phyloP scores from a whole-genome alignment of 1,284 basidiomycete genomes.

The Megacollybia platyphylla region DNA sequence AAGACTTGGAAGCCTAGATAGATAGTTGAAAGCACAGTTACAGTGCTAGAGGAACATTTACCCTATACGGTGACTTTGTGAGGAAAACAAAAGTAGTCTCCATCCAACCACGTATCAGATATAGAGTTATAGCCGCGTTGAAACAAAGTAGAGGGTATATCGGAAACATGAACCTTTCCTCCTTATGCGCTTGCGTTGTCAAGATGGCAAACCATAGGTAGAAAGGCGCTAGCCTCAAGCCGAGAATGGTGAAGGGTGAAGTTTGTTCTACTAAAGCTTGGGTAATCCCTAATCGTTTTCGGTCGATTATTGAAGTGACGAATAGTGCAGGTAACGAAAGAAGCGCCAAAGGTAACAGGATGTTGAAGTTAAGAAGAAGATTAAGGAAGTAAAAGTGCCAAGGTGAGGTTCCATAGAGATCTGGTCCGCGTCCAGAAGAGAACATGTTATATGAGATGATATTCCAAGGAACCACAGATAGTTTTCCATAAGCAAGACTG shows the following conservation, averaged over 20 bases:
- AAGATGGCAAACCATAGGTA: slow-evolving; percentile 86
- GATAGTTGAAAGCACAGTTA: slow-evolving; percentile 3
- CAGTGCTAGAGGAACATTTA: slow-evolving; percentile 17
- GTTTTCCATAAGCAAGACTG: slow-evolving; percentile 76
- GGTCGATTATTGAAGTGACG: slow-evolving; percentile 69
- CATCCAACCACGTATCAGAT: slow-evolving; percentile 76
- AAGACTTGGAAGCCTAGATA: slow-evolving; percentile 60
- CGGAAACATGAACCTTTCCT: slow-evolving; percentile 97
- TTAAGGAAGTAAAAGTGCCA: slow-evolving; percentile 78
- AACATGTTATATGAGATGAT: slow-evolving; percentile 93
- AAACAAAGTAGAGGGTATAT: slow-evolving; percentile 87
- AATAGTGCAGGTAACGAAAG: slow-evolving; percentile 67
- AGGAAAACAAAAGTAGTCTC: slow-evolving; percentile 63
- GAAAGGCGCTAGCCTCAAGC: slow-evolving; percentile 68
- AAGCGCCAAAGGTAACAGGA: slow-evolving; percentile 72
- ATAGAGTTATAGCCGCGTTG: slow-evolving; percentile 83
- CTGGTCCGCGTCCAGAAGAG: slow-evolving; percentile 68
- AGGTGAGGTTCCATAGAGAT: slow-evolving; percentile 90
- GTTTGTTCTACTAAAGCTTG: slow-evolving; percentile 45
- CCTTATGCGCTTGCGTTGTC: slow-evolving; percentile 83
- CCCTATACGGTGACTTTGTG: slow-evolving; percentile 77
- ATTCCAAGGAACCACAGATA: slow-evolving; percentile 82
- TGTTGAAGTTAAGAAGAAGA: slow-evolving; percentile 88
- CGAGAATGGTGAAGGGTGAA: slow-evolving; percentile 69
- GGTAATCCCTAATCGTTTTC: slow-evolving; percentile 62